These are phyloP conservation scores for Lepidium aucheri DNA, from an alignment of 345 rosid genomes.

Conservation along the genomic window DNA sequence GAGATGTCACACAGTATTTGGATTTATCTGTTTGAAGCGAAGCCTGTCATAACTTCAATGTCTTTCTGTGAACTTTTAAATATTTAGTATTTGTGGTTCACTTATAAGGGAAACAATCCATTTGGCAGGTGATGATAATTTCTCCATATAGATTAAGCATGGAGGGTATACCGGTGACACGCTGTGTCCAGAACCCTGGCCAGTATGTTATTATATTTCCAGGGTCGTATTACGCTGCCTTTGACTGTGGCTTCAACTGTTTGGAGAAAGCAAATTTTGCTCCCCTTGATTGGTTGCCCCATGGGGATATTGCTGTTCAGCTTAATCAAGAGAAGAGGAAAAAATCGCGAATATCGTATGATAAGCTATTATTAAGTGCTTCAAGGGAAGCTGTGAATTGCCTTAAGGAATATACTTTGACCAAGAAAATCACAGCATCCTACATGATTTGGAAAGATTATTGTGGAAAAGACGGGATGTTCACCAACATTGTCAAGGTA, in stretches of 20 bases:
- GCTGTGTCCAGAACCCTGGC: constrained; percentile 58
- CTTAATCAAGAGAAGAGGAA: constrained; percentile 37
- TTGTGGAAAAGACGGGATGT: constrained; percentile 47
- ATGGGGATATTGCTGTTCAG: constrained; percentile 50
- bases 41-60: background rate
- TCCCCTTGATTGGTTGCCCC: constrained; percentile 66
- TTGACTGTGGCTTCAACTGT: constrained; percentile 69
- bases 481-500: constrained; percentile 56
- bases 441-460: constrained; percentile 41
- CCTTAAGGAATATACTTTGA: constrained; percentile 38
- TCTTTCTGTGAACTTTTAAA: background rate
- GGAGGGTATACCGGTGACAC: constrained; percentile 54
- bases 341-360: constrained; percentile 50
- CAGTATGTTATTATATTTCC: constrained; percentile 64
- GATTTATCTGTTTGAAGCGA: constrained; percentile 4
- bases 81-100: background rate
- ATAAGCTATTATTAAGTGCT: constrained; percentile 55
- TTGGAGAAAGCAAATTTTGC: constrained; percentile 58
- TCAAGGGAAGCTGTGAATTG: constrained; percentile 53
- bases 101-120: background rate
- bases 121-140: constrained; percentile 36
- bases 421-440: constrained; percentile 32
- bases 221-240: constrained; percentile 49
- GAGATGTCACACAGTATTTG: background rate
- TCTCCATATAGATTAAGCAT: constrained; percentile 37